Evolutionary conservation across 495 filamentous ascomycete genomes (phyloP).

Genomic region (Schizothecium vesticola): DNA sequence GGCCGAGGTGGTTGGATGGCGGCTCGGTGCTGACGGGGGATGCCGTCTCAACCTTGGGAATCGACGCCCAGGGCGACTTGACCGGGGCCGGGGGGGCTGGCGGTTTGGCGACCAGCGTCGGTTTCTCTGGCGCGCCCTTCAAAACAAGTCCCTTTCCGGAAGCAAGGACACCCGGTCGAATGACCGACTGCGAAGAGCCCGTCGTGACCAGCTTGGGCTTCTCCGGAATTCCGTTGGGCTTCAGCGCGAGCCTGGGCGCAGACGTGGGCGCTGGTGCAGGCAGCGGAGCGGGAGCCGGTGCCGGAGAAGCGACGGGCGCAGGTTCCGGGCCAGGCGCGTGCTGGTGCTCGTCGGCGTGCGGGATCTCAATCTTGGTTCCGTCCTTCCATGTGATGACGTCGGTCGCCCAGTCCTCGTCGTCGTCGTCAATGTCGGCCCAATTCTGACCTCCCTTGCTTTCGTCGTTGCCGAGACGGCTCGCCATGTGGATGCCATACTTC

Average conservation of each 20-base stretch:
- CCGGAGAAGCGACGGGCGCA: slow-evolving; percentile 5
- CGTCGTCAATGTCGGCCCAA: slow-evolving; percentile 98
- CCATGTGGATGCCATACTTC: slow-evolving; percentile 94
- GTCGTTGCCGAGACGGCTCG: slow-evolving; percentile 81
- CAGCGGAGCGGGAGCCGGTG: slow-evolving; percentile 18
- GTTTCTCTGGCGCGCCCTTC: slow-evolving; percentile 66
- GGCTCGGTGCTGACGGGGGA: slow-evolving; percentile 58
- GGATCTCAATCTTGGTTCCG: slow-evolving; percentile 84
- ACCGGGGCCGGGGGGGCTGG: slow-evolving; percentile 63
- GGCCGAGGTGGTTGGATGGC: slow-evolving; percentile 17
- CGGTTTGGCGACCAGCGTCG: slow-evolving; percentile 72
- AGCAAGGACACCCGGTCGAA: slow-evolving; percentile 40
- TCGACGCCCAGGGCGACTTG: slow-evolving; percentile 85
- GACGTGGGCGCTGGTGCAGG: slow-evolving; percentile 4
- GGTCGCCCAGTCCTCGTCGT: slow-evolving; percentile 96
- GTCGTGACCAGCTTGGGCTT: slow-evolving; percentile 39
- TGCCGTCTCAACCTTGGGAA: slow-evolving; percentile 78
- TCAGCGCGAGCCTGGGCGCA: slow-evolving; percentile 8
- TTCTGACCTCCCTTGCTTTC: slow-evolving; percentile 64
- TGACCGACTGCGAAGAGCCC: slow-evolving; percentile 26
- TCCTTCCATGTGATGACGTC: slow-evolving; percentile 97
- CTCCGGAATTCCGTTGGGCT: slow-evolving; percentile 21
- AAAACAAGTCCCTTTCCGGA: slow-evolving; percentile 53
- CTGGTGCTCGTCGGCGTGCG: slow-evolving; percentile 50
- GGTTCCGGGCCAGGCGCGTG: slow-evolving; percentile 22